These are phyloP conservation scores for Platanthera zijinensis DNA, from an alignment of 106 monocot genomes.

Conservation along the genomic window DNA sequence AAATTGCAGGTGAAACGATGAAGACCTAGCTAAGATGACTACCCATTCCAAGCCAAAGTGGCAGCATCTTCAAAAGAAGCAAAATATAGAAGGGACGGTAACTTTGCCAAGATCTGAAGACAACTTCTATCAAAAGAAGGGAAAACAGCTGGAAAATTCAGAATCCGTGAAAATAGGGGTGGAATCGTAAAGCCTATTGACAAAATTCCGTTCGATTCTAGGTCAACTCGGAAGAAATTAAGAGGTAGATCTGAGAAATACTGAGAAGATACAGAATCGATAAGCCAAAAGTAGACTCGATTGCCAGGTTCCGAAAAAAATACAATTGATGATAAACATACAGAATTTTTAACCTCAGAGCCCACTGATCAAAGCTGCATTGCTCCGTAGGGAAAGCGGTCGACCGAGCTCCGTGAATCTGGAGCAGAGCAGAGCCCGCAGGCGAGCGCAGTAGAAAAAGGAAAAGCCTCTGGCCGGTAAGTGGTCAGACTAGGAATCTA, in stretches of 20 bases:
- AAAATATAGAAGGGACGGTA: not conserved
- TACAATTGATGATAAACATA: not conserved
- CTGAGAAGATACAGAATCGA: not conserved
- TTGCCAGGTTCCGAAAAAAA: not conserved
- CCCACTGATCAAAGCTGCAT: constrained; percentile 6
- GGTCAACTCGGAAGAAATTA: not conserved
- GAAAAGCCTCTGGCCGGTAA: constrained; percentile 7
- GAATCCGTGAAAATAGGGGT: not conserved
- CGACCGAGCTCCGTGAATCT: not conserved
- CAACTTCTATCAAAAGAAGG: not conserved
- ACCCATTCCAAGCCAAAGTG: not conserved
- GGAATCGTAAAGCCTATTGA: not conserved
- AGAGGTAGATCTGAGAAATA: not conserved
- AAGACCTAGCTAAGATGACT: not conserved
- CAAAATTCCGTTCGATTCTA: not conserved
- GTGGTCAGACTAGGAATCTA: constrained; percentile 4
- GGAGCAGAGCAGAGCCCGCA: not conserved
- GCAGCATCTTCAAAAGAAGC: not conserved
- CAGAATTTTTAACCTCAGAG: not conserved
- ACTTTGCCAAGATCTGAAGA: not conserved
- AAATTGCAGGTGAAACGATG: not conserved
- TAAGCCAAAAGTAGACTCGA: not conserved
- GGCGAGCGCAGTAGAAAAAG: constrained; percentile 2
- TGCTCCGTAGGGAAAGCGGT: not conserved
- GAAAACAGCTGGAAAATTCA: not conserved